Conservation (phyloP, 2,329 filamentous ascomycete genomes). For the Colletotrichum spinosum region DNA sequence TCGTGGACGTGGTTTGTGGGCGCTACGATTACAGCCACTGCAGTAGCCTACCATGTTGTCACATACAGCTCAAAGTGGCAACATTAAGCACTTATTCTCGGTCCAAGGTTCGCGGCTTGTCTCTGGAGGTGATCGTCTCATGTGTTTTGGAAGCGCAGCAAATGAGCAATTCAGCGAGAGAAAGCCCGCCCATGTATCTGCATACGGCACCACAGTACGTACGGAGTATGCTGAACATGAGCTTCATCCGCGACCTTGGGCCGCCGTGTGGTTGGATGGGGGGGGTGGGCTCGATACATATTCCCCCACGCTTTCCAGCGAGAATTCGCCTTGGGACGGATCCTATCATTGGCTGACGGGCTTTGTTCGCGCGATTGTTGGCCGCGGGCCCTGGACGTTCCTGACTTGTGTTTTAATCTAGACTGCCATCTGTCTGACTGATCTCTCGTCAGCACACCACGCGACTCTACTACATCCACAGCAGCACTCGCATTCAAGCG, state of each 20-base stretch:
- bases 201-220: background rate
- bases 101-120: constrained; percentile 20
- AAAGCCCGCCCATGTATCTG: constrained; percentile 21
- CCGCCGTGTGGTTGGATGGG: no score
- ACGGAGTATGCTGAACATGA: no score
- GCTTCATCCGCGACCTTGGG: no score
- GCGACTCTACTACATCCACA: background rate
- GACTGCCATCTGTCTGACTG: background rate
- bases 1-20: no score
- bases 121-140: background rate
- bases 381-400: constrained; percentile 2
- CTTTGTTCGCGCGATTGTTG: background rate
- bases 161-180: constrained; percentile 34
- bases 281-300: no score
- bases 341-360: constrained; percentile 22
- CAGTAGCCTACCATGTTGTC: no score
- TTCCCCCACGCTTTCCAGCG: constrained; percentile 29
- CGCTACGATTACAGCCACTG: no score
- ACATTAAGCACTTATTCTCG: constrained; percentile 26
- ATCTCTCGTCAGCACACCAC: background rate
- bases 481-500: constrained; percentile 1
- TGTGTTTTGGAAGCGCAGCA: background rate
- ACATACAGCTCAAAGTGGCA: constrained; percentile 17
- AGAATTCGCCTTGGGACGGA: constrained; percentile 32
- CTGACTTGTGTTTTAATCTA: background rate